phyloP scores from a whole-genome alignment of 2,329 filamentous ascomycete species.

The Fonsecaea multimorphosa region DNA sequence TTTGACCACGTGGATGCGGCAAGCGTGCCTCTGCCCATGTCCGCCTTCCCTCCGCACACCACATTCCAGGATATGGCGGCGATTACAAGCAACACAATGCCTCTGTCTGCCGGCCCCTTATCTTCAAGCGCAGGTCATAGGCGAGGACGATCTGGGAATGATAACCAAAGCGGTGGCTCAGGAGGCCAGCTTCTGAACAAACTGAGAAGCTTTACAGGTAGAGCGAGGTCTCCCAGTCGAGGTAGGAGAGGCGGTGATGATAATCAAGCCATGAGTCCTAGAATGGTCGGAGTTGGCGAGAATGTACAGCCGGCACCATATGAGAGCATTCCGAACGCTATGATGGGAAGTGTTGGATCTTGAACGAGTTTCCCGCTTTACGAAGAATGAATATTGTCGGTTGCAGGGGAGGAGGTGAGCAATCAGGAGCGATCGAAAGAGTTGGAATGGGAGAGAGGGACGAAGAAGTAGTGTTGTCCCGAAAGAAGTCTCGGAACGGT shows the following conservation, averaged over 20 bases:
- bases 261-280: conserved; percentile 34
- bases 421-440: background rate
- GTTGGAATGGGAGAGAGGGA: background rate
- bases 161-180: conserved; percentile 45
- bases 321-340: conserved; percentile 30
- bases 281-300: conserved; percentile 18
- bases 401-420: background rate
- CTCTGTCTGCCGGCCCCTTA: conserved; percentile 37
- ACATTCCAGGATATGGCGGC: conserved; percentile 34
- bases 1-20: conserved; percentile 43
- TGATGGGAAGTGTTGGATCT: conserved; percentile 23
- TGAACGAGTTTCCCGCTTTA: background rate
- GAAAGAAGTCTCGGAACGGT: background rate
- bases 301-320: conserved; percentile 29
- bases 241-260: conserved; percentile 47
- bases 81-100: conserved; percentile 43
- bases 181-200: conserved; percentile 57
- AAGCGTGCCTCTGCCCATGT: conserved; percentile 40
- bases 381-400: background rate
- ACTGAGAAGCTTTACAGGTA: conserved; percentile 61
- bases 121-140: conserved; percentile 46
- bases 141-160: conserved; percentile 63
- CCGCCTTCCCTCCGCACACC: conserved; percentile 43
- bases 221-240: conserved; percentile 64
- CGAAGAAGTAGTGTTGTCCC: background rate